Evolutionary conservation across 2,329 filamentous ascomycete genomes (phyloP).

Genomic region (Claviceps quebecensis): DNA sequence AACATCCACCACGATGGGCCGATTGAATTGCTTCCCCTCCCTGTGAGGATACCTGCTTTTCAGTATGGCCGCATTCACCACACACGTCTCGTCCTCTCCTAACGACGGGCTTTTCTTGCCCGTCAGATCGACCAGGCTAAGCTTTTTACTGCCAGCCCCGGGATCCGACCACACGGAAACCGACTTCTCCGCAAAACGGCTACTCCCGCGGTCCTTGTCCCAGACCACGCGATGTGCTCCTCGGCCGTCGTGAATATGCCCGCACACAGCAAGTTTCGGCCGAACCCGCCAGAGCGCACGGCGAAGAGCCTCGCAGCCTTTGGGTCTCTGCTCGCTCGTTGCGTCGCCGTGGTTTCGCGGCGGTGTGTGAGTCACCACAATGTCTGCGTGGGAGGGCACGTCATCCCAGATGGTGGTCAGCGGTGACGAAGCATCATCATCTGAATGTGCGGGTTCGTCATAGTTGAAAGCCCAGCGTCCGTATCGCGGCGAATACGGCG

Average conservation of each 20-base stretch:
- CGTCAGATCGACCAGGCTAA: conserved; percentile 50
- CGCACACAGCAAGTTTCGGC: conserved; percentile 53
- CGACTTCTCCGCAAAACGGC: conserved; percentile 29
- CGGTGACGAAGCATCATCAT: conserved; percentile 5
- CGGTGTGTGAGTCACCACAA: conserved; percentile 60
- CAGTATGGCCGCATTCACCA: conserved; percentile 69
- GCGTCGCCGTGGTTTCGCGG: conserved; percentile 46
- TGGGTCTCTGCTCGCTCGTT: conserved; percentile 20
- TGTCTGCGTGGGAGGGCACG: conserved; percentile 47
- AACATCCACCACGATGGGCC: conserved; percentile 73
- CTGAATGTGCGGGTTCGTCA: conserved; percentile 14
- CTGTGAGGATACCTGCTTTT: conserved; percentile 50
- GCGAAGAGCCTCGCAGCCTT: conserved; percentile 48
- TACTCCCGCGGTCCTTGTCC: conserved; percentile 29
- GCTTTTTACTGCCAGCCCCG: conserved; percentile 37
- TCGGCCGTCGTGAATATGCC: conserved; percentile 57
- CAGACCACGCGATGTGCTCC: conserved; percentile 50
- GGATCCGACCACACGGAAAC: conserved; percentile 45
- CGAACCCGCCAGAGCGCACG: conserved; percentile 44
- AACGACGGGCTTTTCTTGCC: conserved; percentile 18
- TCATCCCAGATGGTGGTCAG: conserved; percentile 39
- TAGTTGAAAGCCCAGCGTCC: conserved; percentile 58
- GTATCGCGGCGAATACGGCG: conserved; percentile 46
- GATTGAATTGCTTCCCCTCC: conserved; percentile 53
- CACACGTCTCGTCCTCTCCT: conserved; percentile 46